Evolutionary conservation across 2,329 filamentous ascomycete species (phyloP).

Genomic region (Penicillium sp.): DNA sequence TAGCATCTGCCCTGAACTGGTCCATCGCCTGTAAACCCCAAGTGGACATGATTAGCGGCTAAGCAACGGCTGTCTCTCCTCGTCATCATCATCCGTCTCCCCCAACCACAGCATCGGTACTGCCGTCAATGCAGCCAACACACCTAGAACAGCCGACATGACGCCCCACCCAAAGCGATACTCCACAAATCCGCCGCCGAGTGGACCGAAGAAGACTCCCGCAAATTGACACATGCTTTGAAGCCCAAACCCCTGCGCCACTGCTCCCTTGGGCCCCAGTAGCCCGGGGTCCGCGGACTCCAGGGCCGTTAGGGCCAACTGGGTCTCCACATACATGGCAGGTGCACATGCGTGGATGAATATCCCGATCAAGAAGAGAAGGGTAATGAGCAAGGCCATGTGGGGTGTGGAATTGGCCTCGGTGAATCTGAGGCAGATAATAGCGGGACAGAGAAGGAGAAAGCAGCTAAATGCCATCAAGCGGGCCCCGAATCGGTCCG

Average conservation of each 20-base stretch:
- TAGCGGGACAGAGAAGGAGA: background rate
- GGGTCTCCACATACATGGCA: background rate
- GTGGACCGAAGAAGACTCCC: constrained; percentile 60
- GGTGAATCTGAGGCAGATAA: background rate
- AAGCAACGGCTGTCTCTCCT: background rate
- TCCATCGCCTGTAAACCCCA: background rate
- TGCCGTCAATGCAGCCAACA: background rate
- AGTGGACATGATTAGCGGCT: background rate
- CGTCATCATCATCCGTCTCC: background rate
- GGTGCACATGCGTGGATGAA: background rate
- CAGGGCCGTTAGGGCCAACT: constrained; percentile 46
- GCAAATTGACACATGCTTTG: constrained; percentile 51
- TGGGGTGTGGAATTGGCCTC: background rate
- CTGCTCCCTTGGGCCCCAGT: constrained; percentile 55
- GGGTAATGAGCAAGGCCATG: background rate
- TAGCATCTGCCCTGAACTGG: background rate
- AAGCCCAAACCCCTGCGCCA: constrained; percentile 64
- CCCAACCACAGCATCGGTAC: background rate
- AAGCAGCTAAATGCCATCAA: background rate
- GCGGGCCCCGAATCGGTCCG: background rate
- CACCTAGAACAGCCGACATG: constrained; percentile 17
- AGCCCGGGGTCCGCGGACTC: constrained; percentile 65
- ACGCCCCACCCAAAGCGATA: constrained; percentile 30
- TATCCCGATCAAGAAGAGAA: background rate
- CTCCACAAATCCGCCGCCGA: constrained; percentile 51